A percentile compares a stretch with the other conserved stretches of the same genome.
Conservation (phyloP, 257 asterid species). For the Eustoma russellianum region DNA sequence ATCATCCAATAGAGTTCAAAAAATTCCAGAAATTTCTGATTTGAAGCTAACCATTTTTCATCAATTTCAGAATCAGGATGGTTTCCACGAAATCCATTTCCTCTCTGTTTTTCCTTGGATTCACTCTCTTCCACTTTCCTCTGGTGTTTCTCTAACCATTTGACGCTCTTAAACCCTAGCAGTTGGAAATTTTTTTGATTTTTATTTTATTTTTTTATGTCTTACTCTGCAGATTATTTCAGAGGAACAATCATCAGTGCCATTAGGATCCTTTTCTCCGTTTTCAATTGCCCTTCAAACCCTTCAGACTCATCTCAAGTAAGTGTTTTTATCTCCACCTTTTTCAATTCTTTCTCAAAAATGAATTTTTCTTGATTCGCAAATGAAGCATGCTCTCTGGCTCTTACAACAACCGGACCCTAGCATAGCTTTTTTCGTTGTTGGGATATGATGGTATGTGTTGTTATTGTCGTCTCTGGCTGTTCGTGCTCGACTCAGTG, state of each 20-base stretch:
- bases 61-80: constrained; percentile 11
- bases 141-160: constrained; percentile 21
- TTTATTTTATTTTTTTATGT: constrained; percentile 3
- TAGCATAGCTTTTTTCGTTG: too few relatives aligned
- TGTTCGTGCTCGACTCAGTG: too few relatives aligned
- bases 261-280: constrained; percentile 23
- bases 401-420: too few relatives aligned
- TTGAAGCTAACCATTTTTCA: too few relatives aligned
- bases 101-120: constrained; percentile 22
- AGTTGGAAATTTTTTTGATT: background rate
- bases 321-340: constrained; percentile 1
- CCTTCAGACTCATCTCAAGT: constrained; percentile 59
- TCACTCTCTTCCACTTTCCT: constrained; percentile 21
- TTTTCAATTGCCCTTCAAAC: constrained; percentile 49
- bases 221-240: constrained; percentile 20
- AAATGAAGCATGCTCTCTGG: too few relatives aligned
- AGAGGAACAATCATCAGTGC: constrained; percentile 6
- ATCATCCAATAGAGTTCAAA: too few relatives aligned
- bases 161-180: constrained; percentile 6
- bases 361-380: background rate
- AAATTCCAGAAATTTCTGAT: too few relatives aligned
- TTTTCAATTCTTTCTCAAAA: background rate
- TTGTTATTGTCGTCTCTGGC: too few relatives aligned
- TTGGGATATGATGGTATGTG: too few relatives aligned
- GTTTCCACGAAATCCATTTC: constrained; percentile 11